These are phyloP conservation scores for Cladosporium sp. DNA, from an alignment of 2,329 filamentous ascomycete species.

Conservation along the genomic window DNA sequence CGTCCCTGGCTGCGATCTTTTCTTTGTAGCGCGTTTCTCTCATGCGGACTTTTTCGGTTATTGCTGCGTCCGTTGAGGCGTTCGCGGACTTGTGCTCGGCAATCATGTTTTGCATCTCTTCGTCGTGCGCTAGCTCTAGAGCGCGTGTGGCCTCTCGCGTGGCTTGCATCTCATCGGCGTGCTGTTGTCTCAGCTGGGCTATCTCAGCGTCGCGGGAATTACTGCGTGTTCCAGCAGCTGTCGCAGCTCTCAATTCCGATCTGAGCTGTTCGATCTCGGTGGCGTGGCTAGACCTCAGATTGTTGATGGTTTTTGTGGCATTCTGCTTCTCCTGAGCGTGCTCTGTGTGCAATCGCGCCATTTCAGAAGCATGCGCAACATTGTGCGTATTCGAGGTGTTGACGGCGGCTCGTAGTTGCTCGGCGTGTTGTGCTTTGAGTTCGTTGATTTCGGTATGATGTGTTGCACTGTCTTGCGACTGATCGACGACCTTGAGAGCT, in stretches of 20 bases:
- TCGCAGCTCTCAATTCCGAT: conserved; percentile 10
- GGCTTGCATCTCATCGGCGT: conserved; percentile 14
- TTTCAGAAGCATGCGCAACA: conserved; percentile 1
- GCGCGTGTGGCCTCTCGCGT: neutral
- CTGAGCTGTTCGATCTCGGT: neutral
- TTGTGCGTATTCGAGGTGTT: conserved; percentile 14
- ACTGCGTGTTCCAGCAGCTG: neutral
- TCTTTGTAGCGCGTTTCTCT: conserved; percentile 8
- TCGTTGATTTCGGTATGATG: conserved; percentile 22
- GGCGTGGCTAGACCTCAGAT: neutral
- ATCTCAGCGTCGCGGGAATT: conserved; percentile 19
- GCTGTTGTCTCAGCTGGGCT: conserved; percentile 16
- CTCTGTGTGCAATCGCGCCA: neutral
- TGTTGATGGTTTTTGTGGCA: neutral
- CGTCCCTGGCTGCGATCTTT: conserved; percentile 2
- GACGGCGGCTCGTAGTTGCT: conserved; percentile 13
- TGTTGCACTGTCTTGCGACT: conserved; percentile 11
- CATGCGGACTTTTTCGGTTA: conserved; percentile 2
- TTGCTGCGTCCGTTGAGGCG: conserved; percentile 1
- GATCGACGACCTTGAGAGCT: conserved; percentile 7
- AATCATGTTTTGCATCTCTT: conserved; percentile 5
- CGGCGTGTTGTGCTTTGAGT: conserved; percentile 15
- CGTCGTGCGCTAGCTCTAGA: neutral
- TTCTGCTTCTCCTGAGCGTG: neutral
- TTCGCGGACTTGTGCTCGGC: conserved; percentile 10